Conservation (phyloP, 1,284 basidiomycete genomes). For the Sparassis latifolia region DNA sequence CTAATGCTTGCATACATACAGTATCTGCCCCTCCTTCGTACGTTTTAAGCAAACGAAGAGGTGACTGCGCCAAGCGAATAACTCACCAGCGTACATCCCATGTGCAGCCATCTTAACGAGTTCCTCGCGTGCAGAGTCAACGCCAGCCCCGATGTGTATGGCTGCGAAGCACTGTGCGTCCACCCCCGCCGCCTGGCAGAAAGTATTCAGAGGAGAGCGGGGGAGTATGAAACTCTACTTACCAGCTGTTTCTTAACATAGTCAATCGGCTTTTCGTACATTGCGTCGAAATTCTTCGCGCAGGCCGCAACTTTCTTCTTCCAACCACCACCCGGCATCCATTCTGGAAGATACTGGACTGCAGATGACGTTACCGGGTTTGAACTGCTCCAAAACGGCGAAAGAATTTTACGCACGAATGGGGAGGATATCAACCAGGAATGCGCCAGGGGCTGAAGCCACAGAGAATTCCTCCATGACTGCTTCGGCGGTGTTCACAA, state of each 20-base stretch:
- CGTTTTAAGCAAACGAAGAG: not conserved
- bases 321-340: slow-evolving; percentile 11
- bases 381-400: not conserved
- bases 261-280: slow-evolving; percentile 17
- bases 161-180: slow-evolving; percentile 22
- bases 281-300: slow-evolving; percentile 10
- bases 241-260: slow-evolving; percentile 20
- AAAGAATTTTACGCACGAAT: not conserved
- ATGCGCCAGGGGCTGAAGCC: slow-evolving; percentile 6
- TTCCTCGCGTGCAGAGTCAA: slow-evolving; percentile 17
- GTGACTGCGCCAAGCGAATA: not conserved
- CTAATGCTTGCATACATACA: slow-evolving; percentile 7
- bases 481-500: slow-evolving; percentile 6
- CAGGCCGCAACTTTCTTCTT: slow-evolving; percentile 3
- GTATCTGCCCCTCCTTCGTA: slow-evolving; percentile 22
- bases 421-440: slow-evolving; percentile 10
- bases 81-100: slow-evolving; percentile 22
- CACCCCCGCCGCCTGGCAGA: slow-evolving; percentile 20
- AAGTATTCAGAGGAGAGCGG: not conserved
- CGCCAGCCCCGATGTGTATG: slow-evolving; percentile 13
- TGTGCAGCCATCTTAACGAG: slow-evolving; percentile 23
- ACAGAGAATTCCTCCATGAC: slow-evolving; percentile 7
- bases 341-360: slow-evolving; percentile 15
- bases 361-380: not conserved
- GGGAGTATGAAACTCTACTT: slow-evolving; percentile 1